A percentile compares a stretch with the other conserved stretches of the same genome.
phyloP scores from a whole-genome alignment of 257 asterid genomes.

The Henckelia pumila region DNA sequence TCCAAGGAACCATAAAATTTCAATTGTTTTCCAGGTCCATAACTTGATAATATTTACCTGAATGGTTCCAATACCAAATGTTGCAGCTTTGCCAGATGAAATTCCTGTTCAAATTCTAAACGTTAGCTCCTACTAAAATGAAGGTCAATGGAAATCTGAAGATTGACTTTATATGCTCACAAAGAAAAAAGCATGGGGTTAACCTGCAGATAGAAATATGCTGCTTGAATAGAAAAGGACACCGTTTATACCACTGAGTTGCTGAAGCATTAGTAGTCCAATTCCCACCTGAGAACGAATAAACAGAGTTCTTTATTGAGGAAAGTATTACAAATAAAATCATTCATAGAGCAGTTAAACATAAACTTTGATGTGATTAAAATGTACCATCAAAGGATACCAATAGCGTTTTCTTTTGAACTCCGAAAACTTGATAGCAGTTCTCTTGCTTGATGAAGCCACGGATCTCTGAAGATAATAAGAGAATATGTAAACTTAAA shows the following conservation, averaged over 20 bases:
- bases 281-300: constrained; percentile 60
- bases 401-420: constrained; percentile 69
- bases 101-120: constrained; percentile 45
- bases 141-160: not conserved
- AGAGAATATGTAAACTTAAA: not conserved
- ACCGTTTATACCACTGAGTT: constrained; percentile 81
- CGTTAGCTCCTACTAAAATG: constrained; percentile 13
- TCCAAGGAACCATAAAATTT: not conserved
- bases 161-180: not conserved
- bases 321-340: not conserved
- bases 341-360: constrained; percentile 1
- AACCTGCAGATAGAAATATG: constrained; percentile 78
- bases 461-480: constrained; percentile 61
- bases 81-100: constrained; percentile 70
- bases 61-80: constrained; percentile 79
- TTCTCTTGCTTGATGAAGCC: constrained; percentile 63
- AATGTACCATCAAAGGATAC: constrained; percentile 76
- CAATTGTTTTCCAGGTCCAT: not conserved
- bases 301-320: not conserved
- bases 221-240: constrained; percentile 82
- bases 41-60: constrained; percentile 45
- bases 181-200: not conserved
- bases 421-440: constrained; percentile 71
- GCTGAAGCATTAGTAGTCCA: constrained; percentile 82
- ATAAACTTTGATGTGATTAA: constrained; percentile 1